These are phyloP conservation scores for Macadamia integrifolia DNA, from an alignment of 164 flowering plant species.

Conservation along the genomic window DNA sequence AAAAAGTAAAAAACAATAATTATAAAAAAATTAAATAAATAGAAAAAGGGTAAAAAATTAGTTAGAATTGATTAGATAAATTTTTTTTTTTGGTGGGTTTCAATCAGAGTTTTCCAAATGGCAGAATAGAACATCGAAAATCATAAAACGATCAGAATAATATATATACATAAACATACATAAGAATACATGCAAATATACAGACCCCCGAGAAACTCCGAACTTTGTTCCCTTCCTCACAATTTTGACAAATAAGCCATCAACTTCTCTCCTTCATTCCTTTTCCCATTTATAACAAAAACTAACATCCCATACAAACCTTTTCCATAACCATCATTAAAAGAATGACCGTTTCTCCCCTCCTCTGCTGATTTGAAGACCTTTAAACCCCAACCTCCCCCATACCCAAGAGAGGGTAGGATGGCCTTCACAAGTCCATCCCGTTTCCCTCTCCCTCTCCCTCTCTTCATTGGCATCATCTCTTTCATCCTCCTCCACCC, in stretches of 20 bases:
- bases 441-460: slow-evolving; percentile 15
- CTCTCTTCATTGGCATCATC: slow-evolving; percentile 43
- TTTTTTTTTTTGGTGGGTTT: no score
- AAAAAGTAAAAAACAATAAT: no score
- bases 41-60: no score
- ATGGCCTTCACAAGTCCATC: slow-evolving; percentile 39
- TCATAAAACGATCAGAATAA: no score
- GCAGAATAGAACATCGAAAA: no score
- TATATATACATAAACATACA: no score
- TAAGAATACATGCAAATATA: no score
- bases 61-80: no score
- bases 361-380: neutral
- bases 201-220: slow-evolving; percentile 4
- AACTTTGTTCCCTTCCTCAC: slow-evolving; percentile 24
- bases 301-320: slow-evolving; percentile 3
- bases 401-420: slow-evolving; percentile 26
- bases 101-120: no score
- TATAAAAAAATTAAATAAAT: no score
- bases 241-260: slow-evolving; percentile 1
- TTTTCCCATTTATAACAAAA: neutral
- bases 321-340: slow-evolving; percentile 15
- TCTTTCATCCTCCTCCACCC: slow-evolving; percentile 28
- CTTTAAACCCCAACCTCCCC: neutral
- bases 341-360: slow-evolving; percentile 7
- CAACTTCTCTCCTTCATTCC: slow-evolving; percentile 5